Conservation (phyloP, 495 filamentous ascomycete species). For the Daldinia loculata region DNA sequence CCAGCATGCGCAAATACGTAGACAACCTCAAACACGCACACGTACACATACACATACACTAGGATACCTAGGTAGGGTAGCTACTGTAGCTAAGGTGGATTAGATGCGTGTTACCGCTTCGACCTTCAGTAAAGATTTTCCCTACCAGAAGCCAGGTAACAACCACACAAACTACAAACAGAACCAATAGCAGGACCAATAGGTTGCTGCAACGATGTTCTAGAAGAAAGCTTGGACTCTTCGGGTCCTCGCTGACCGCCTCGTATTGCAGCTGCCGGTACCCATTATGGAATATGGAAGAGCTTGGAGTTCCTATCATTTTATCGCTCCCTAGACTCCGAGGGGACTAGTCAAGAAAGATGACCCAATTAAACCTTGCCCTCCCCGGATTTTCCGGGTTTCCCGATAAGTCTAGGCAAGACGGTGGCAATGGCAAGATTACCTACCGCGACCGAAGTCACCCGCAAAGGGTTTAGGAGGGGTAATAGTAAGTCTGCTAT, state of each 20-base stretch:
- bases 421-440: conserved; percentile 11
- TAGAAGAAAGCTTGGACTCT: conserved; percentile 34
- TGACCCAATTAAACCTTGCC: conserved; percentile 22
- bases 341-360: conserved; percentile 21
- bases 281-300: conserved; percentile 34
- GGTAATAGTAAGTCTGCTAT: conserved; percentile 18
- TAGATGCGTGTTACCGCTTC: conserved; percentile 35
- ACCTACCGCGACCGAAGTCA: conserved; percentile 27
- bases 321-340: conserved; percentile 27
- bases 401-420: conserved; percentile 31
- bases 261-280: conserved; percentile 42
- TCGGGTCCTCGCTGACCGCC: conserved; percentile 34
- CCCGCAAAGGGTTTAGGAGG: conserved; percentile 17
- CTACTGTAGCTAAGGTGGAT: conserved; percentile 8
- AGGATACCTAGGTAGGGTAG: conserved; percentile 12
- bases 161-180: conserved; percentile 4
- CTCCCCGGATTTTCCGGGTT: conserved; percentile 35
- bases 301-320: conserved; percentile 23
- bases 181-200: background rate
- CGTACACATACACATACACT: conserved; percentile 1
- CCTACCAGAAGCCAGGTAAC: conserved; percentile 36
- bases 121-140: conserved; percentile 6
- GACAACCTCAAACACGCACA: conserved; percentile 13
- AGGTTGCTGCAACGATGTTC: conserved; percentile 34
- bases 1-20: conserved; percentile 30